Conservation (phyloP, 2,329 filamentous ascomycete genomes). For the Claviceps pazoutovae region DNA sequence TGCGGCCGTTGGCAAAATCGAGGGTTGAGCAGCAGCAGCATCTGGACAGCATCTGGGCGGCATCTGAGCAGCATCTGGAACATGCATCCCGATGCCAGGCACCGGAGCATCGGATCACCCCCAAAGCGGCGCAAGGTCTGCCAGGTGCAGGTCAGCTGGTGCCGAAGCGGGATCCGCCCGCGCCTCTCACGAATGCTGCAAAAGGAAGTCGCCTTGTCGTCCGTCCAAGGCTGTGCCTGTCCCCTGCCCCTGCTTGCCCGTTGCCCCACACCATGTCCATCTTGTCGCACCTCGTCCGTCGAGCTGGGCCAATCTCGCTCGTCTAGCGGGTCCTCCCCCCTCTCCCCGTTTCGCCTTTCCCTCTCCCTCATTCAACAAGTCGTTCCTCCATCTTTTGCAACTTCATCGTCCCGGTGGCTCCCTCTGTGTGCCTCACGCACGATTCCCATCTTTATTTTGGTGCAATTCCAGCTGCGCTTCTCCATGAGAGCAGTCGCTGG, state of each 20-base stretch:
- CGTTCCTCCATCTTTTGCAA: conserved; percentile 4
- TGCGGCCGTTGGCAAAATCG: not conserved
- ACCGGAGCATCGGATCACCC: not conserved
- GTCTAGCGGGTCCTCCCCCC: conserved; percentile 4
- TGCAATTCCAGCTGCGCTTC: conserved; percentile 43
- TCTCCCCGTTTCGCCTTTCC: conserved; percentile 5
- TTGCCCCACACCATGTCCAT: not conserved
- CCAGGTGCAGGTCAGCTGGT: not conserved
- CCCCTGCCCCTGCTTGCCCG: not conserved
- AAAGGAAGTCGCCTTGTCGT: not conserved
- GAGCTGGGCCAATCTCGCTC: conserved; percentile 4
- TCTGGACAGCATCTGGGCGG: no score
- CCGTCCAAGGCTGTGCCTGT: not conserved
- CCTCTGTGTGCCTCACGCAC: conserved; percentile 4
- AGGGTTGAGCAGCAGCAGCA: not conserved
- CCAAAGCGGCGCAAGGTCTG: not conserved
- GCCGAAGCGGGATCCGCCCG: not conserved
- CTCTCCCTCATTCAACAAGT: conserved; percentile 5
- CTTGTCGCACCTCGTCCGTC: conserved; percentile 1
- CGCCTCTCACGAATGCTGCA: not conserved
- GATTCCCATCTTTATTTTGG: conserved; percentile 20
- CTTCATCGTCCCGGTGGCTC: conserved; percentile 4
- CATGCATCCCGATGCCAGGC: not conserved
- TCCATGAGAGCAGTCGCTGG: conserved; percentile 38
- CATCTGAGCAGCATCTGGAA: not conserved